Base-by-base conservation (phyloP, 2,329 filamentous ascomycete genomes). In the Fusarium lateritium region DNA sequence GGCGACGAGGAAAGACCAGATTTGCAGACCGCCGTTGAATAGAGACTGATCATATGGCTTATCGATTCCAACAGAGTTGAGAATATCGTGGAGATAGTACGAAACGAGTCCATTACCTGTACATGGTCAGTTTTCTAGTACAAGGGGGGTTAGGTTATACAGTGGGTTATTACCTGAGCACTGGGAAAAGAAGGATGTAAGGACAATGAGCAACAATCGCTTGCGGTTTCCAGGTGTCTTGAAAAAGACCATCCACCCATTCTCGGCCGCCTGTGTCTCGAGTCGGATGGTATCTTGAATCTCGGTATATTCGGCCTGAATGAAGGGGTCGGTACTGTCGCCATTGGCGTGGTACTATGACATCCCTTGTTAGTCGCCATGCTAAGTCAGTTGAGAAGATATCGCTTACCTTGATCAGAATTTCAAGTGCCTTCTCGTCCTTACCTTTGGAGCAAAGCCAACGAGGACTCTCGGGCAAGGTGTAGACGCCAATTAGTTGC, bases 1-100 rank as follows among this genome's bases (percentile, higher is more conserved):
- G 9, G 69, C 65, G 10, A 71, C 67, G 19, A 70, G 55, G 58
- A 57, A 71, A 34, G 58, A 70, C 67, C 64, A 70, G 38, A 71
- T 71, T 7, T 64, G 68, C 13, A 70, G 56, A 24, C 69, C 69
- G 2, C 67, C 67, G 56, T 70, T 71, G 58, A 70, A n/a, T 0
- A 19, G 7, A 11, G 34, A 7, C 1, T 40, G 5, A 40, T 5
- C 1, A 6, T 2, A 8, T 13, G 6, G 24, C 63, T 71, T 53
- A 8, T 57, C 67, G 44, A 71, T 71, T 6, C 69, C 69, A 24
- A 70, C 67, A 6, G 66, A 67, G 24, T 65, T 52, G 4, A 69
- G 59, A 22, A 71, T 67, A 1, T 57, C 57, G 15, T 63, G 63
- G 9, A 71, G 60, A 44, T 71, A 70, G 56, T 70, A 69, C 1